Evolutionary conservation across 495 filamentous ascomycete genomes (phyloP), one percentile per base, ranked within the genome.

Genomic region (Aspergillus olivimuriae): DNA sequence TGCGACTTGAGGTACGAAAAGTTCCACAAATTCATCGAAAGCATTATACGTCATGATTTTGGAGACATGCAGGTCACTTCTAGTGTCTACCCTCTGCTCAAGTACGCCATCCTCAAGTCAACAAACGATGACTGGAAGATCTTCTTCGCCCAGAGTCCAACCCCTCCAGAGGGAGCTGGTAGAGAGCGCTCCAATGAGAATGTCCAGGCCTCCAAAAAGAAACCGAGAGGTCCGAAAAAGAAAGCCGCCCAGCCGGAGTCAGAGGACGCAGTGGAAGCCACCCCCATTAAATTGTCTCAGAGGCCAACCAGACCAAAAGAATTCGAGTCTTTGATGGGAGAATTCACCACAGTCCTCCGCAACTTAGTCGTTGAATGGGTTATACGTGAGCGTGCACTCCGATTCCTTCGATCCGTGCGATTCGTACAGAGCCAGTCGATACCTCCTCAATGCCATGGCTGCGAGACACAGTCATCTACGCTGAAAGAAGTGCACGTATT

Each of bases 401-500:
- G 69, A 9, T 65, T 69, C 47, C 53, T 63, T 6, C 37, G 33
- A 22, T 41, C 43, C 14, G 44, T 65, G 18, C 48, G 41, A 6
- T 16, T 34, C 5, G 33, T 68, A 3, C 66, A 68, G 34, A 50
- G 39, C 10, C 34, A 22, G 2, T 18, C 47, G 28, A 19, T 36
- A 38, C 28, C 39, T 20, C 36, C 48, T 5, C 3, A 21, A 12
- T 74, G 72, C 37, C 37, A 59, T 34, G 22, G 34, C 16, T 74
- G 70, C 48, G 41, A 41, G 1, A 39, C 7, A n/a, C 15, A 47
- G 15, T 38, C 41, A 2, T 38, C 43, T 10, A 17, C 34, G 10
- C 23, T 33, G 19, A 30, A 53, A 0, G 40, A 59, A 0, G 36
- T 72, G 8, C 55, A 48, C 21, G 44, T 78, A 15, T 50, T 78